phyloP scores from a whole-genome alignment of 2,329 filamentous ascomycete species.

The Plenodomus biglobosus region DNA sequence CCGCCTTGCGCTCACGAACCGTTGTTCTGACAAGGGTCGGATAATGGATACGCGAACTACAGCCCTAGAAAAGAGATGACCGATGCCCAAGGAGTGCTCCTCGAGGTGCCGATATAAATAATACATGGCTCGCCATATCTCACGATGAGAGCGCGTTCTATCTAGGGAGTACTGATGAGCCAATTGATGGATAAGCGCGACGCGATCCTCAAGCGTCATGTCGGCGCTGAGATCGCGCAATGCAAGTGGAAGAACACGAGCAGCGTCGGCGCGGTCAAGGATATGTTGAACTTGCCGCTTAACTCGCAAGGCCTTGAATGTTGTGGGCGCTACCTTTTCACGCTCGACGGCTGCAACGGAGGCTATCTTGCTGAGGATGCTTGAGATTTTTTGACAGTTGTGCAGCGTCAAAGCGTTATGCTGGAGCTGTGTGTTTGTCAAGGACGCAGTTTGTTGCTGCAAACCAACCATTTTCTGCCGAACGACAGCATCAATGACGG shows the following conservation, averaged over 20 bases:
- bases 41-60: slow-evolving; percentile 28
- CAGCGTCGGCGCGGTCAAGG: slow-evolving; percentile 22
- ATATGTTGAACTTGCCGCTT: slow-evolving; percentile 31
- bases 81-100: slow-evolving; percentile 23
- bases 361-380: neutral
- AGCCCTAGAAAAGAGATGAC: slow-evolving; percentile 35
- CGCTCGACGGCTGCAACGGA: neutral
- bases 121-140: slow-evolving; percentile 30
- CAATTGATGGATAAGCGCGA: slow-evolving; percentile 34
- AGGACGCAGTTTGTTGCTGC: neutral
- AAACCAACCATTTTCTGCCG: neutral
- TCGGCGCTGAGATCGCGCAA: slow-evolving; percentile 20
- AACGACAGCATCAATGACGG: neutral
- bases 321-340: neutral
- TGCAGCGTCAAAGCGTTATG: neutral
- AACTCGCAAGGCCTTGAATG: slow-evolving; percentile 2
- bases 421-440: neutral
- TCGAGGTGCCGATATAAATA: slow-evolving; percentile 33
- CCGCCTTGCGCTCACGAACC: slow-evolving; percentile 32
- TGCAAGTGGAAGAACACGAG: slow-evolving; percentile 26
- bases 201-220: slow-evolving; percentile 14
- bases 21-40: slow-evolving; percentile 29
- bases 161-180: slow-evolving; percentile 37
- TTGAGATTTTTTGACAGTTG: neutral
- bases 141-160: slow-evolving; percentile 18